Evolutionary conservation across 2,329 filamentous ascomycete genomes (phyloP).

Genomic region (Fusarium denticulatum): DNA sequence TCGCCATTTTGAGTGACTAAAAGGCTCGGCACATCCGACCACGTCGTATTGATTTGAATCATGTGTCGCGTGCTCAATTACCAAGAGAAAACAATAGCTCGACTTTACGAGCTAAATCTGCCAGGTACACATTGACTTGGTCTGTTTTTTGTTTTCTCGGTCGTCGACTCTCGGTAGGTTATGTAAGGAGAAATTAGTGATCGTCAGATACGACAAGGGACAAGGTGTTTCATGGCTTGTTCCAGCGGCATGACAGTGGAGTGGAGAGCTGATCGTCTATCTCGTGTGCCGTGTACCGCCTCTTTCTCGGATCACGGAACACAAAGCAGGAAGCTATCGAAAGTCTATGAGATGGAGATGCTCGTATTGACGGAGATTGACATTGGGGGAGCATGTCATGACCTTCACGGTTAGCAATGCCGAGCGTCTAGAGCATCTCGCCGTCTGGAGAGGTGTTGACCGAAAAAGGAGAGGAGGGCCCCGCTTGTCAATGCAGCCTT

Average conservation of each 20-base stretch:
- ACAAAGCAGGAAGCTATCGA: not conserved
- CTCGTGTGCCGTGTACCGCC: not conserved
- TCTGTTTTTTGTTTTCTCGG: not conserved
- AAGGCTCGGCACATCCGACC: conserved; percentile 16
- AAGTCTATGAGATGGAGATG: not conserved
- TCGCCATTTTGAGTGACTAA: not conserved
- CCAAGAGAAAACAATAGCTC: conserved; percentile 1
- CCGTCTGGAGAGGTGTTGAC: not conserved
- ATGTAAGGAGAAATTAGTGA: conserved; percentile 8
- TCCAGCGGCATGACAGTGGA: not conserved
- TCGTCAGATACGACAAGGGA: conserved; percentile 12
- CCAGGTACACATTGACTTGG: not conserved
- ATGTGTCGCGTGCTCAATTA: conserved; percentile 24
- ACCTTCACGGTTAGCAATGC: not conserved
- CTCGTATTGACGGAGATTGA: conserved; percentile 28
- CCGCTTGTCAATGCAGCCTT: conserved; percentile 20
- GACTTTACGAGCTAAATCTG: not conserved
- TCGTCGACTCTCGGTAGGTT: not conserved
- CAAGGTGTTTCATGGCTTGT: conserved; percentile 1
- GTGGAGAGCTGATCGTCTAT: conserved; percentile 6
- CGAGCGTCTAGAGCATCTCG: not conserved
- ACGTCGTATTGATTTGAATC: not conserved
- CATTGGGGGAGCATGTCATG: not conserved
- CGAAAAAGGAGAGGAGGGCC: conserved; percentile 11
- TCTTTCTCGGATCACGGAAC: not conserved